Base-by-base conservation (phyloP, 805 yeast species). In the Schwanniomyces vanrijiae region DNA sequence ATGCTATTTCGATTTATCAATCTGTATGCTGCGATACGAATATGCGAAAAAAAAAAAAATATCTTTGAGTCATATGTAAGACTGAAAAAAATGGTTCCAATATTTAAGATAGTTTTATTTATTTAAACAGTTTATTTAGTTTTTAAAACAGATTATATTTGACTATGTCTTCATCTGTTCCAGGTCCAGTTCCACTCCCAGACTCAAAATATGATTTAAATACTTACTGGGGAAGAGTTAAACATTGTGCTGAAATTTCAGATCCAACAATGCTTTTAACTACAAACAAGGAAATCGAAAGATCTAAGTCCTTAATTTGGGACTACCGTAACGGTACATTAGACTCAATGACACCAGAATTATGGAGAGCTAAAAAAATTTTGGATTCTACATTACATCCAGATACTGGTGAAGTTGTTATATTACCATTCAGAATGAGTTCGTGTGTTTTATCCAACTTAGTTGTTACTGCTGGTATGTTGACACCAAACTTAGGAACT, bases 391-490 rank as follows among this genome's bases (percentile, higher is more conserved):
- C 97, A 0, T 81, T 90, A 37, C 99, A 94, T 66, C 99, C 99
- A 43, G 99, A 94, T 64, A 92, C 95, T 5, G 97, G 97, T 1
- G 94, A 90, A 58, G 87, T 96, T 1, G 97, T 94, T 10, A 63
- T 88, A 24, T 73, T 94, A 45, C 99, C 99, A 2, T 94, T 94
- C 70, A 81, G 99, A 69, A 94, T 94, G 99, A 90, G 97, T 20
- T 86, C 92, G 26, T 90, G 94, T 71, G 99, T 94, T 14, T 73
- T 94, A 45, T 89, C 96, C 9, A 94, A 94, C 66, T 71, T 94
- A 67, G 92, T 92, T 19, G 98, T 94, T 42, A 92, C 98, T 5
- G 92, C 87, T 3, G 99, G 99, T 54, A 94, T 94, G 99, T 78
- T 94, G 54, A 92, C 97, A 1, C 99, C 99, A 6, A 87, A 88